Evolutionary conservation across 2,329 filamentous ascomycete species (phyloP), one percentile per base, ranked within the genome.

Genomic region (Cladorrhinum sp.): DNA sequence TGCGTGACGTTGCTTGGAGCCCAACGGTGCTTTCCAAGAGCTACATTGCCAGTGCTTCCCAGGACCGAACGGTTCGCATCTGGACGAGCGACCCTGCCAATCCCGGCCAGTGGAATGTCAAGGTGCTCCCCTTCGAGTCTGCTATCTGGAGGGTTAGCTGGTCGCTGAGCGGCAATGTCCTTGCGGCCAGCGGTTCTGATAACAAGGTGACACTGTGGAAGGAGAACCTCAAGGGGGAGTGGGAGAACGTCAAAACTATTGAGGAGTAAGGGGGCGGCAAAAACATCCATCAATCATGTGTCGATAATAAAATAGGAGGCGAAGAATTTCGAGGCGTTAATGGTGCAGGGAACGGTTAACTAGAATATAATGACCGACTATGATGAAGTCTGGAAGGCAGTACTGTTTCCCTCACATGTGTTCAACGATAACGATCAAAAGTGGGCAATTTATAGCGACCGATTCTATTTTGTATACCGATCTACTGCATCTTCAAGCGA

Each of bases 131-230:
- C 70, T 96, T 99, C 69, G 93, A 97, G 63, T 87, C 89, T 3
- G 88, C 93, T 51, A 85, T 96, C 61, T 99, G 95, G 95, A 87
- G 95, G 59, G 95, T 97, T 50, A 97, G 92, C 81, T 99, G 95
- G 95, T 96, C 92, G 69, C 81, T 98, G 72, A 96, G 92, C 75
- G 95, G 95, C 56, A 99, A 99, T 74, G 93, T 98, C 20, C 81
- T 99, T 69, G 95, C 95, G 9, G 92, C 97, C 64, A 95, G 90
- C 72, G 92, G 92, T 41, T 91, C 90, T 24, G 93, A 99, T 77
- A 99, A 99, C 81, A 93, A 96, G 79, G 93, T 99, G 59, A 96
- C 89, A 57, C 77, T 99, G 75, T 99, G 93, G 93, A 99, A 98
- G 84, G 95, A 99, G 84, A 96, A 96, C 74, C 80, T 99, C 69